A percentile compares a stretch with the other conserved stretches of the same genome.
Conservation (phyloP, 306 rosid species). For the Lathyrus sativus region DNA sequence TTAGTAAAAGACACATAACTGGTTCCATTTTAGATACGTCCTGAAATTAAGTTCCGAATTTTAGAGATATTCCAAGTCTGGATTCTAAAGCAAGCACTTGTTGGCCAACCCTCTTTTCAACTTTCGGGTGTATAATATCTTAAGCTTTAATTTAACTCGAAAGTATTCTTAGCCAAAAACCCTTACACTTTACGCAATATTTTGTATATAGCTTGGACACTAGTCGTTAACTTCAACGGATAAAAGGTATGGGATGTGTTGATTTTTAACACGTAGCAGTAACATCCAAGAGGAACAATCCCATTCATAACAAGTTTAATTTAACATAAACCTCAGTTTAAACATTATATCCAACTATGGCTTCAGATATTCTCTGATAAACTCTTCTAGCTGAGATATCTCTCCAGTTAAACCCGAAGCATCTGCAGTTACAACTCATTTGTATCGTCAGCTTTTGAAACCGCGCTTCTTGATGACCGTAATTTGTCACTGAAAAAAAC, state of each 20-base stretch:
- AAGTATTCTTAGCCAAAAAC: neutral
- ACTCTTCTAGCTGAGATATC: constrained; percentile 67
- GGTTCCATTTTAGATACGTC: too few species aligned
- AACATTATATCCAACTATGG: constrained; percentile 38
- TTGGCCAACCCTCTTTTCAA: neutral
- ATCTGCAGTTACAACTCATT: constrained; percentile 77
- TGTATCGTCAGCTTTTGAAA: constrained; percentile 75
- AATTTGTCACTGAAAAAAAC: constrained; percentile 67
- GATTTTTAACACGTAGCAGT: neutral
- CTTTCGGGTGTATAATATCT: neutral
- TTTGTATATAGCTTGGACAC: neutral
- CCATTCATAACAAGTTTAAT: neutral
- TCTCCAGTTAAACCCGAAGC: constrained; percentile 79
- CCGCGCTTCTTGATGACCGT: constrained; percentile 76
- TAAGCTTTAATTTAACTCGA: neutral
- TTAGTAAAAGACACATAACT: too few species aligned
- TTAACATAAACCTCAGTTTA: constrained; percentile 23
- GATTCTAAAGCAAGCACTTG: neutral
- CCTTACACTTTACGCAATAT: neutral
- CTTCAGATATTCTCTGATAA: constrained; percentile 68
- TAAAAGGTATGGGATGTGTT: neutral
- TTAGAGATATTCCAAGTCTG: neutral
- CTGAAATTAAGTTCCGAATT: too few species aligned
- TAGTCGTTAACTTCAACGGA: neutral
- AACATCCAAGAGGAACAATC: neutral